Evolutionary conservation across 768 basidiomycete species (phyloP).

Genomic region (Mycena maculata): DNA sequence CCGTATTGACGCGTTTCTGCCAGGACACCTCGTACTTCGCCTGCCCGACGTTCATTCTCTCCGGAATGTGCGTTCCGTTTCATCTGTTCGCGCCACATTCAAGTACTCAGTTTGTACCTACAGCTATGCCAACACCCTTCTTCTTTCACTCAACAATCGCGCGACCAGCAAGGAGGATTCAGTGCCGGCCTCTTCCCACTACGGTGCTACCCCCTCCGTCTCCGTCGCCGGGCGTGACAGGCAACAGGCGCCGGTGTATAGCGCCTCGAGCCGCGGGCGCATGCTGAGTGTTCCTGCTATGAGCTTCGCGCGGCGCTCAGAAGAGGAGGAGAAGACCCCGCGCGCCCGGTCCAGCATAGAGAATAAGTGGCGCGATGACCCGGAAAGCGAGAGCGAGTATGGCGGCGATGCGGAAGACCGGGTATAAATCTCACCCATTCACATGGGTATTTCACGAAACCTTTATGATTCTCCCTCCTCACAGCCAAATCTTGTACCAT

Average conservation of each 20-base stretch:
- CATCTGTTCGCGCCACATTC: background rate
- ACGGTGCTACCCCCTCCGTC: background rate
- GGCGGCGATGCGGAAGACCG: background rate
- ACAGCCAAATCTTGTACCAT: too few relatives aligned
- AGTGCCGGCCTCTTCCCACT: background rate
- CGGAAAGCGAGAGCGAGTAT: constrained; percentile 16
- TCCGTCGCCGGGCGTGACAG: background rate
- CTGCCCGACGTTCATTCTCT: constrained; percentile 14
- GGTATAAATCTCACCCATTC: too few relatives aligned
- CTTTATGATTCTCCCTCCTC: too few relatives aligned
- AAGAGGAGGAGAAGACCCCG: background rate
- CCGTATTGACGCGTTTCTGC: background rate
- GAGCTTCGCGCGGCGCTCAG: constrained; percentile 9
- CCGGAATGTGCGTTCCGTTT: constrained; percentile 11
- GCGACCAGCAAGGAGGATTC: background rate
- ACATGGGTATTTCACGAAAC: too few relatives aligned
- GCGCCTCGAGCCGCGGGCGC: constrained; percentile 2
- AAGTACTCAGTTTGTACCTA: background rate
- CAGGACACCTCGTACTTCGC: constrained; percentile 22
- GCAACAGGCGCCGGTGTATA: constrained; percentile 1
- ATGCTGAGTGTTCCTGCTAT: constrained; percentile 15
- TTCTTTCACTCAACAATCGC: background rate
- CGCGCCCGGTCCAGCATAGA: constrained; percentile 6
- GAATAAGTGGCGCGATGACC: constrained; percentile 1
- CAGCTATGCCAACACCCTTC: constrained; percentile 21